Base-by-base conservation (phyloP, 2,329 filamentous ascomycete species). In the Penicillium sp. region DNA sequence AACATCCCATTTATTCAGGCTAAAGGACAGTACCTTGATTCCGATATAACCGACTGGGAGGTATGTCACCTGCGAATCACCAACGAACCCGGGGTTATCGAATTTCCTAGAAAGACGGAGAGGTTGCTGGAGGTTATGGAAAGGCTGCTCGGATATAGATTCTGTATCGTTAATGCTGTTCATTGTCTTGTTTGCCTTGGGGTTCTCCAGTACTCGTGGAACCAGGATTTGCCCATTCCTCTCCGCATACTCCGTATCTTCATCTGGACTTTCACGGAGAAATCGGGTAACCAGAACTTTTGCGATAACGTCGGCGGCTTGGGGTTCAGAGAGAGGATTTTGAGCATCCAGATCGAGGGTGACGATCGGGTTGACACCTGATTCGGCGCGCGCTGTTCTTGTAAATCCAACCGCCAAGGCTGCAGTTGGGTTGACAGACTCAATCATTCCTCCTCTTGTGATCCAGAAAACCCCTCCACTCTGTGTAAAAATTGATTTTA, bases 1-100 rank as follows among this genome's bases (percentile, higher is more conserved):
- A 7, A 53, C n/a, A 55, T 74, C 71, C 13, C 61, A 61, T 58
- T 68, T 65, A 34, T 65, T 70, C 16, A 76, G 39, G 9, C 67
- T 63, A 3, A 67, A 61, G 0, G 69, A 69, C 22, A 73, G 72
- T 39, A 72, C 67, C 37, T 66, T 60, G 26, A 76, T 67, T 10
- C 70, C 68, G 16, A 76, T 58, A 5, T 69, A 38, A n/a, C 69
- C 64, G 0, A 34, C 40, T 3, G 57, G 59, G 1, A 64, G 44
- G 6, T 48, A 40, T 4, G 22, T 10, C 10, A 35, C 29, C 34
- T 48, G 37, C 2, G 7, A 18, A 35, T 66, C 59, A 8, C 47
- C 29, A 5, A 55, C 52, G 31, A 66, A 62, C 16, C 50, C 22
- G 9, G 62, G 48, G 4, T n/a, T 14, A 10, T 24, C 8, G 11